Evolutionary conservation across 2,329 filamentous ascomycete species (phyloP), one percentile per base, ranked within the genome.

Genomic region (Dactylonectria macrodidyma): DNA sequence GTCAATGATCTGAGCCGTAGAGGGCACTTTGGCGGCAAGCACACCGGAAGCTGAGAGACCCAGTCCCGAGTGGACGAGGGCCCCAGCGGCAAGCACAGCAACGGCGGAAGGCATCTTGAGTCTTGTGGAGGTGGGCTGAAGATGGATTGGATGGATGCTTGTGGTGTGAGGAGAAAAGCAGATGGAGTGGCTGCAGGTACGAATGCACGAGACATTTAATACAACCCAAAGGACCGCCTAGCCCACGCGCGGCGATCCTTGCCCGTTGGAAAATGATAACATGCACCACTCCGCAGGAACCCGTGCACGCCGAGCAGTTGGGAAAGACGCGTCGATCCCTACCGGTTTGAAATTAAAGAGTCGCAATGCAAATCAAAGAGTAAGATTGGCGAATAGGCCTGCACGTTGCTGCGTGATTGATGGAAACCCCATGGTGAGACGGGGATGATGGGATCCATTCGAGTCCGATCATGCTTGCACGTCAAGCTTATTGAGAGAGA

Each of bases 1-100:
- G 26, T 76, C 58, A 10, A 76, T 70, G 54, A 75, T 38, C 51
- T 76, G 74, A 6, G 72, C 74, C 0, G 62, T 59, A 1, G 52
- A 57, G 30, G 73, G 73, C 9, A 75, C 22, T 70, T 74, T 65
- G 12, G 57, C 90, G 91, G 67, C 92, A 91, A 65, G 33, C 2
- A 48, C 70, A 22, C 70, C 70, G 52, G 52, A 70, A 12, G 61
- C 52, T 5, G 44, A 22, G 56, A 56, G 47, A 24, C 52, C 57
- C 48, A 69, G 38, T n/a, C 67, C 60, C 41, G 66, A 59, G 22
- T 70, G 62, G 34, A 63, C 58, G 16, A 73, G 62, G 47, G 65
- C 30, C 50, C 71, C 72, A 24, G 67, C 71, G 62, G 62, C 63
- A 56, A 75, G 48, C 16, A 72, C 59, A 64, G 71, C 50, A 41